These are phyloP conservation scores for Paramecium primaurelia DNA, from an alignment of 73 alveolate species.

Conservation along the genomic window DNA sequence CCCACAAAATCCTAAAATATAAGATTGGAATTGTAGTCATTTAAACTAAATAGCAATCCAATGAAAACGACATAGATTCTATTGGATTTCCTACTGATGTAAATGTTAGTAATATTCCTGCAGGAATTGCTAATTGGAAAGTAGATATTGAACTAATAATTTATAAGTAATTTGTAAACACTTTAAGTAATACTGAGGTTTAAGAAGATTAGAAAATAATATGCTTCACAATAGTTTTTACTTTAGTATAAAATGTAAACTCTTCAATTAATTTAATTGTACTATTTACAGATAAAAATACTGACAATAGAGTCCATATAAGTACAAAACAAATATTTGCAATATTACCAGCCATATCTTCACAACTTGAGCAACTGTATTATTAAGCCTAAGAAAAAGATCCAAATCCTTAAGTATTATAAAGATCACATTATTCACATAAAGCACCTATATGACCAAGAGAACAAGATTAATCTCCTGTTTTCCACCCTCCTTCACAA, in stretches of 20 bases:
- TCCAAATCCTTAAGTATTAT: background rate
- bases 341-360: background rate
- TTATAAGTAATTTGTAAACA: background rate
- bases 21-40: background rate
- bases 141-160: background rate
- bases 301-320: background rate
- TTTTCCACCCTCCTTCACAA: background rate
- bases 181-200: background rate
- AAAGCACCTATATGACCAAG: background rate
- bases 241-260: background rate
- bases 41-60: background rate
- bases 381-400: background rate
- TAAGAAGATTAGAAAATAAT: background rate
- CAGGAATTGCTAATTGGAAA: background rate
- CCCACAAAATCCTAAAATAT: constrained; percentile 11
- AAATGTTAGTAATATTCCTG: background rate
- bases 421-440: background rate
- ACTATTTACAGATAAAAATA: background rate
- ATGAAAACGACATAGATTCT: background rate
- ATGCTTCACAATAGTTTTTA: background rate
- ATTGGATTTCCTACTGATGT: background rate
- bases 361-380: background rate
- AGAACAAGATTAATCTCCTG: background rate
- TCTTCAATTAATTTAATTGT: background rate
- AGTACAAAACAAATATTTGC: background rate